A percentile compares a stretch with the other conserved stretches of the same genome.
Conservation (phyloP, 2,329 filamentous ascomycete species). For the Drechmeria coniospora region DNA sequence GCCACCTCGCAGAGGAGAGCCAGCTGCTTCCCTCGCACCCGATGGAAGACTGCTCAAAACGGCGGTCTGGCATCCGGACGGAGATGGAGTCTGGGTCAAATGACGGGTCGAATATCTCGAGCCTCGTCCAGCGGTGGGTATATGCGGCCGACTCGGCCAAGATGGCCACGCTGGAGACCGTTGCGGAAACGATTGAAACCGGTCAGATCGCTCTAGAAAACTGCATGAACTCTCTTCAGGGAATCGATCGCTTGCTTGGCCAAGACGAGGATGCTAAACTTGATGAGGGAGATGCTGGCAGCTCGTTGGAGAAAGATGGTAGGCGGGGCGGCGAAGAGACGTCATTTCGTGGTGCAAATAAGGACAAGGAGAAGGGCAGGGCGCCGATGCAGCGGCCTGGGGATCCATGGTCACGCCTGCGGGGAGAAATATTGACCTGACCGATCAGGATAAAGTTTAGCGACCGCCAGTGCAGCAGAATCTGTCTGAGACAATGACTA, state of each 20-base stretch:
- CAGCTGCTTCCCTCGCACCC: constrained; percentile 41
- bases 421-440: constrained; percentile 39
- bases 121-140: constrained; percentile 40
- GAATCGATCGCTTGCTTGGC: constrained; percentile 34
- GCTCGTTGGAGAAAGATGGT: too few relatives aligned
- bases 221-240: constrained; percentile 31
- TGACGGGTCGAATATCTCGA: constrained; percentile 23
- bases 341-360: too few relatives aligned
- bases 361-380: constrained; percentile 8
- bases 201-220: constrained; percentile 40
- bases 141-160: constrained; percentile 45
- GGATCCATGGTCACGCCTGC: constrained; percentile 35
- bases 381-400: constrained; percentile 2
- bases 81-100: constrained; percentile 20
- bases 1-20: constrained; percentile 44
- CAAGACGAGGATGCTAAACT: constrained; percentile 9
- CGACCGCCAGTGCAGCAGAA: too few relatives aligned
- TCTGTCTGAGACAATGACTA: too few relatives aligned
- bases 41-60: constrained; percentile 18
- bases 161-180: constrained; percentile 39
- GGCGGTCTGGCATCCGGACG: constrained; percentile 27
- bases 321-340: too few relatives aligned
- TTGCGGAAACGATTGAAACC: constrained; percentile 43
- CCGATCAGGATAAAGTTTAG: constrained; percentile 18
- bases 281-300: constrained; percentile 10